Base-by-base conservation (phyloP, 441 rosid genomes). In the Theobroma grandiflorum region DNA sequence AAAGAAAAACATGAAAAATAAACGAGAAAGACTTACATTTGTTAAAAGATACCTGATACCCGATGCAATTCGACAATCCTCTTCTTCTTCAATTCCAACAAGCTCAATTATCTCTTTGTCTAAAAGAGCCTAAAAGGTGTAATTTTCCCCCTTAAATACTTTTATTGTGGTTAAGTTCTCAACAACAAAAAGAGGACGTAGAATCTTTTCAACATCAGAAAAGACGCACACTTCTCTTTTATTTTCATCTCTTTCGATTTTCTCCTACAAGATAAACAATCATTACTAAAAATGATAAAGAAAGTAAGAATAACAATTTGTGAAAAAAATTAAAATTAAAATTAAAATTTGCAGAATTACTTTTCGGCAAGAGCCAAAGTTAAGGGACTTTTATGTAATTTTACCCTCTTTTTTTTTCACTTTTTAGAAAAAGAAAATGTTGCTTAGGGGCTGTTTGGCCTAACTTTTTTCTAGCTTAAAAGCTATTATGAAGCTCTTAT, bases 11-110 rank as follows among this genome's bases (percentile, higher is more conserved):
- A 26, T 26, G 31, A 26, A 26, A 26, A 26, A 26, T 26, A 26
- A 26, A 26, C 1, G 31, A 26, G 31, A 26, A 26, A 26, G 31
- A 26, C 31, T 26, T 26, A 18, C 80, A 72, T 86, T 91, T 42
- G 73, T 81, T 47, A 97, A 61, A 53, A 94, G 91, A 78, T 86
- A 86, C 61, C 79, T 90, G 74, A 94, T 69, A 67, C 91, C 87
- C 96, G 98, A 95, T 37, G 98, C 97, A 0, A 89, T 86, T 16
- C 49, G 72, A 66, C 94, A 95, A 78, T 97, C 99, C 75, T 97
- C 98, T 84, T 97, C 99, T 85, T 95, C 98, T 85, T 95, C 98
- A 1, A 90, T 85, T 71, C 99, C 98, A 43, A 93, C 62, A 62
- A 95, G 83, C 88, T 96, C 97, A 3, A 93, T 78, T 6, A 96